A percentile compares a stretch with the other conserved stretches of the same genome.
phyloP scores from a whole-genome alignment of 345 rosid species.

The Linum trigynum region DNA sequence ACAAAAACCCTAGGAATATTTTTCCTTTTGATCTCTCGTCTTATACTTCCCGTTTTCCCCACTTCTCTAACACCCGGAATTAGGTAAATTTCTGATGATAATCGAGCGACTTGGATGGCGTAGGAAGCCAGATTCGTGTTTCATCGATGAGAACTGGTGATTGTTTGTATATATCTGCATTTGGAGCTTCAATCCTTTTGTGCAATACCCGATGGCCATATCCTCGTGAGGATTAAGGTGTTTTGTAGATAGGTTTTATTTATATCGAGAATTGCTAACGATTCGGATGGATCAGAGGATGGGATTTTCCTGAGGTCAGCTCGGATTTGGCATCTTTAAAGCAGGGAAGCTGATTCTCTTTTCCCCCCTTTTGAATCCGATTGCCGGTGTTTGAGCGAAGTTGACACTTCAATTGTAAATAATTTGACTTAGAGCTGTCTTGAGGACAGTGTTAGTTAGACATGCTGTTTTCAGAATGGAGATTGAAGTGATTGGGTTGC shows the following conservation, averaged over 20 bases:
- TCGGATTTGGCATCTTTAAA: neutral
- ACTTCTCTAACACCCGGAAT: neutral
- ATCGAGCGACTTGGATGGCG: conserved; percentile 6
- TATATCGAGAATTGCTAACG: neutral
- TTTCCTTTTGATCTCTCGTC: neutral
- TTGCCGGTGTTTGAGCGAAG: neutral
- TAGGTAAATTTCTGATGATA: neutral
- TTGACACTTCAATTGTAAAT: neutral
- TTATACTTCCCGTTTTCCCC: conserved; percentile 8
- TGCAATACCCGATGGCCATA: neutral
- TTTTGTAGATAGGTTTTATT: neutral
- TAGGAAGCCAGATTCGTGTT: neutral
- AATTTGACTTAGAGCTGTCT: neutral
- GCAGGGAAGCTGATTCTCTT: neutral
- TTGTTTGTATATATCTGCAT: neutral
- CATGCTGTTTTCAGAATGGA: neutral
- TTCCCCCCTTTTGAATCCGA: no score
- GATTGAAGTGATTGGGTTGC: neutral
- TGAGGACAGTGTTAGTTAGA: neutral
- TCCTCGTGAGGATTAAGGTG: neutral
- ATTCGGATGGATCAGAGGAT: conserved; percentile 8
- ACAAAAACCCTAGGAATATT: conserved; percentile 8
- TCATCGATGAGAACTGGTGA: neutral
- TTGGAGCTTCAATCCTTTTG: neutral
- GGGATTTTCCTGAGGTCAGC: conserved; percentile 4